A percentile compares a stretch with the other conserved stretches of the same genome.
These are phyloP conservation scores for Pilasporangium apinafurcum DNA, from an alignment of 352 stramenopile genomes.

Conservation along the genomic window DNA sequence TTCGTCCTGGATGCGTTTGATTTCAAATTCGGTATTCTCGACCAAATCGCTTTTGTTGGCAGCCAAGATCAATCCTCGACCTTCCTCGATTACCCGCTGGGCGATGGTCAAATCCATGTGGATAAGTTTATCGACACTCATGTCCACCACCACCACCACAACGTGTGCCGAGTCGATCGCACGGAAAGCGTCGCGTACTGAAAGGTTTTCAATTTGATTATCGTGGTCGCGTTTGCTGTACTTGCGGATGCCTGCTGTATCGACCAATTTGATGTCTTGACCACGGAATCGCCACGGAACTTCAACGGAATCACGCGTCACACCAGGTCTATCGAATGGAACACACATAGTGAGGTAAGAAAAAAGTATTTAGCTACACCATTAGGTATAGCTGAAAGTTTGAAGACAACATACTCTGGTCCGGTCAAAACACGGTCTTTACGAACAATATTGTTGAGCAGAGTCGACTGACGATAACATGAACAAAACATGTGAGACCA, in stretches of 20 bases:
- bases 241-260: conserved; percentile 76
- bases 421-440: conserved; percentile 77
- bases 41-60: conserved; percentile 78
- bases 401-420: conserved; percentile 46
- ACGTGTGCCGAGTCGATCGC: conserved; percentile 78
- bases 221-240: conserved; percentile 82
- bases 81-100: conserved; percentile 74
- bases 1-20: conserved; percentile 64
- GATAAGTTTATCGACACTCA: conserved; percentile 77
- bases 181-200: conserved; percentile 73
- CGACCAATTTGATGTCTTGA: conserved; percentile 69
- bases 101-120: conserved; percentile 85
- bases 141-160: conserved; percentile 77
- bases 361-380: background rate
- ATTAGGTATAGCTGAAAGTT: background rate
- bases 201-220: conserved; percentile 83
- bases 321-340: conserved; percentile 40
- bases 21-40: conserved; percentile 41
- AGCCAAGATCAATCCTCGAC: conserved; percentile 60
- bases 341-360: conserved; percentile 1
- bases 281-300: conserved; percentile 73
- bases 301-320: conserved; percentile 79
- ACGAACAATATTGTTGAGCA: conserved; percentile 79
- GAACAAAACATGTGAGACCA: background rate
- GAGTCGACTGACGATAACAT: conserved; percentile 31